phyloP scores from a whole-genome alignment of 345 rosid genomes.

The Clausena lansium region DNA sequence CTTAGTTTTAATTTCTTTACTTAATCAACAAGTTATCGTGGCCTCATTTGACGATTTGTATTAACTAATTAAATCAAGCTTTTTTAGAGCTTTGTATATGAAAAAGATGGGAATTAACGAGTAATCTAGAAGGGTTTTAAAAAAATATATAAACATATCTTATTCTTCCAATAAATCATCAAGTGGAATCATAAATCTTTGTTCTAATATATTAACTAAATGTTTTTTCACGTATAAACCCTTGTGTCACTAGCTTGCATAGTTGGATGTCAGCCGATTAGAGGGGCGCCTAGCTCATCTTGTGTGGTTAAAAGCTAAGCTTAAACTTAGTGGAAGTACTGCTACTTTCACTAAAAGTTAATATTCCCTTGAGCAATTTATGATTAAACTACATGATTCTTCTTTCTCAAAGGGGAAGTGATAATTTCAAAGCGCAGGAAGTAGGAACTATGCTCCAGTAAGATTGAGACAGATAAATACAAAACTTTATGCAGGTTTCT shows the following conservation, averaged over 20 bases:
- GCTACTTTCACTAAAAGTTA: neutral
- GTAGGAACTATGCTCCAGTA: constrained; percentile 26
- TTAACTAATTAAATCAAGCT: neutral
- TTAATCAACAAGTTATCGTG: neutral
- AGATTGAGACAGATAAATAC: constrained; percentile 5
- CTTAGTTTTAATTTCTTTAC: too few relatives aligned
- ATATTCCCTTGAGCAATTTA: neutral
- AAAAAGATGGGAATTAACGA: too few relatives aligned
- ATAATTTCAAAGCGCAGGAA: neutral
- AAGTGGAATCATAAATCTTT: neutral
- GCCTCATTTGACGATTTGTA: neutral
- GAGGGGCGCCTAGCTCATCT: neutral
- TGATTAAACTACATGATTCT: neutral
- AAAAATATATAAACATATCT: too few relatives aligned
- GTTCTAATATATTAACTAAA: neutral
- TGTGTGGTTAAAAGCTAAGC: neutral
- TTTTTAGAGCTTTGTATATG: too few relatives aligned
- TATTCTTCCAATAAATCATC: too few relatives aligned
- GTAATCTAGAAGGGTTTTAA: too few relatives aligned
- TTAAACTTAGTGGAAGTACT: neutral
- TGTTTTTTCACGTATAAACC: neutral
- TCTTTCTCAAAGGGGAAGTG: neutral
- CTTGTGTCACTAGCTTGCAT: constrained; percentile 1
- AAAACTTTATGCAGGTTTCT: neutral
- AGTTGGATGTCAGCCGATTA: neutral